Evolutionary conservation across 176 grass and related monocot genomes (phyloP), one percentile per base, ranked within the genome.

Genomic region (Urochloa ruziziensis): DNA sequence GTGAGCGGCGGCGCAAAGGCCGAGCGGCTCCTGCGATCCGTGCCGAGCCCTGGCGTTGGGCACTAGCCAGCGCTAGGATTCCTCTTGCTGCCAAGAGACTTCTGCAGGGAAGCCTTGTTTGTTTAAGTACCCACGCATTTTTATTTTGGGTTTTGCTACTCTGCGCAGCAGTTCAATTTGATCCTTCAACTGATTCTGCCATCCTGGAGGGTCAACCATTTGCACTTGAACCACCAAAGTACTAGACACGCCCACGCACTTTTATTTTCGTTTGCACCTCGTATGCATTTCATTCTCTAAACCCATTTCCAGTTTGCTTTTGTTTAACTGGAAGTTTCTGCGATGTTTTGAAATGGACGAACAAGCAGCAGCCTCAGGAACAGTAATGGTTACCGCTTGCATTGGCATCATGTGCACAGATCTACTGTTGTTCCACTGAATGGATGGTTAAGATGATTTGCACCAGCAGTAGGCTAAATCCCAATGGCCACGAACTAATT

Each of bases 41-140:
- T 73, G 29, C 80, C 36, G 25, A 82, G 66, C 79, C 79, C 79
- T 59, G 65, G 80, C 3, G 7, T 61, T 34, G 80, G 78, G 62
- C 62, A 53, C 62, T 67, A 80, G 62, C 43, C 25, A 51, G 39
- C 4, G 7, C 18, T 14, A 2, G 37, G 17, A n/a, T 62, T 47
- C 46, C 60, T 9, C 28, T 48, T 40, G 28, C 35, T 24, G 60
- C 60, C 39, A 14, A 39, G 37, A 13, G 43, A 2, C 10, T 46
- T n/a, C n/a, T 46, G 57, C 58, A 62, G 27, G 27, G 58, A 62
- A 62, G 58, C 53, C 10, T n/a, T 58, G n/a, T n/a, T n/a, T n/a
- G n/a, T n/a, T n/a, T n/a, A n/a, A n/a, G n/a, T n/a, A n/a, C n/a
- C 39, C 39, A 40, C 1, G 10, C 6, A 8, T 40, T 15, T 10